phyloP scores from a whole-genome alignment of 805 yeast genomes.

The Komagataella mondaviorum region DNA sequence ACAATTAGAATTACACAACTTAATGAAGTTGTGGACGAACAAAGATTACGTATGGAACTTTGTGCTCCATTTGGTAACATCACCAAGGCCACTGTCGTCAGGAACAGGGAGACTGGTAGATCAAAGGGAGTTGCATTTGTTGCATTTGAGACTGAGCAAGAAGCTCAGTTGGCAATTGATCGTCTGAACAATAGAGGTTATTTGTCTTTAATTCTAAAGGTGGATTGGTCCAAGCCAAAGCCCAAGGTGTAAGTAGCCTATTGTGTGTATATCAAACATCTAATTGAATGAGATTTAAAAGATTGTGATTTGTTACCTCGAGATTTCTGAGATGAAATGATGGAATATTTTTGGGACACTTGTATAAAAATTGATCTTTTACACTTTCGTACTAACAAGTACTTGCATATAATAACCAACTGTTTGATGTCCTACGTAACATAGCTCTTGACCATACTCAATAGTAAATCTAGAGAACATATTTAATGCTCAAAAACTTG shows the following conservation, averaged over 20 bases:
- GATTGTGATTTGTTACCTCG: too few relatives aligned
- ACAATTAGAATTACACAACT: constrained; percentile 87
- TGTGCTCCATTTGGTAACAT: constrained; percentile 52
- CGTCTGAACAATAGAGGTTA: constrained; percentile 81
- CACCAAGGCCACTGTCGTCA: constrained; percentile 70
- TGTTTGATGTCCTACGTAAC: too few relatives aligned
- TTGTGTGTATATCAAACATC: neutral
- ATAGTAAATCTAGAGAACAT: too few relatives aligned
- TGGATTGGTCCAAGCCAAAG: constrained; percentile 44
- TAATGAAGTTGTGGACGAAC: constrained; percentile 76
- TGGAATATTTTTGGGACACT: neutral
- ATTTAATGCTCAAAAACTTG: too few relatives aligned
- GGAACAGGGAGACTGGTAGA: constrained; percentile 86
- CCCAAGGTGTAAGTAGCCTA: neutral
- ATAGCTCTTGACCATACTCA: too few relatives aligned
- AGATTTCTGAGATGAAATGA: neutral
- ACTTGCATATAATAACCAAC: too few relatives aligned
- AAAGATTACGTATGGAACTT: constrained; percentile 60
- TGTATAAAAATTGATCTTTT: too few relatives aligned
- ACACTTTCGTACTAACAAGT: too few relatives aligned
- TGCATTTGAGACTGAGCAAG: constrained; percentile 51
- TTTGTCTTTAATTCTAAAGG: constrained; percentile 69
- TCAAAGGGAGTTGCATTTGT: constrained; percentile 95
- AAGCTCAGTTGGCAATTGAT: constrained; percentile 70
- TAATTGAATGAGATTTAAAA: neutral